These are phyloP conservation scores for Pterocarpus macrocarpus DNA, from an alignment of 306 rosid species.

Conservation along the genomic window DNA sequence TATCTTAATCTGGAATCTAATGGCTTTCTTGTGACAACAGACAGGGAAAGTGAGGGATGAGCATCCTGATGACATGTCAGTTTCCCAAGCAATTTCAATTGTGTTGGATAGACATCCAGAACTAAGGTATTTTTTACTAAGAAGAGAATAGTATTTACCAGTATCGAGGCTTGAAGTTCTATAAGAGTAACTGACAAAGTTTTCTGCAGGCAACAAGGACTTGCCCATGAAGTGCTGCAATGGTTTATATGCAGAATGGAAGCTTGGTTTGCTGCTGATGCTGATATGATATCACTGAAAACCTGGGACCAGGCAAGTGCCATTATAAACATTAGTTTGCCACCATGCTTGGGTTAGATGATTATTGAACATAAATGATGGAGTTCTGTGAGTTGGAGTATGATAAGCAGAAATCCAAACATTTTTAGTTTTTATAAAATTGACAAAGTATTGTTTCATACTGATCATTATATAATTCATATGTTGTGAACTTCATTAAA, in stretches of 20 bases:
- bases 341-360: constrained; percentile 14
- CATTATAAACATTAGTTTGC: constrained; percentile 26
- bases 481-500: background rate
- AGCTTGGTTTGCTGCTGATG: constrained; percentile 92
- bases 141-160: constrained; percentile 5
- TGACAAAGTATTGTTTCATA: constrained; percentile 4
- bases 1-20: constrained; percentile 37
- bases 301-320: constrained; percentile 87
- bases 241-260: constrained; percentile 89
- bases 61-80: constrained; percentile 69
- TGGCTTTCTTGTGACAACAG: constrained; percentile 50
- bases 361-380: constrained; percentile 33
- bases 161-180: constrained; percentile 28
- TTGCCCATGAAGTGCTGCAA: constrained; percentile 74
- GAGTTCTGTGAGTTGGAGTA: constrained; percentile 5
- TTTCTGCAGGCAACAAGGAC: constrained; percentile 70
- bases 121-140: constrained; percentile 57
- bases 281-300: constrained; percentile 77
- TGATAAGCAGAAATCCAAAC: constrained; percentile 12
- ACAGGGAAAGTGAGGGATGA: constrained; percentile 79
- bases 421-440: background rate
- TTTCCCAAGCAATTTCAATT: constrained; percentile 67
- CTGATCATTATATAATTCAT: constrained; percentile 2
- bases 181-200: constrained; percentile 22
- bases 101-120: constrained; percentile 72